Evolutionary conservation across 192 early-diverging fungal species (phyloP).

Genomic region (Obelidium mucronatum): DNA sequence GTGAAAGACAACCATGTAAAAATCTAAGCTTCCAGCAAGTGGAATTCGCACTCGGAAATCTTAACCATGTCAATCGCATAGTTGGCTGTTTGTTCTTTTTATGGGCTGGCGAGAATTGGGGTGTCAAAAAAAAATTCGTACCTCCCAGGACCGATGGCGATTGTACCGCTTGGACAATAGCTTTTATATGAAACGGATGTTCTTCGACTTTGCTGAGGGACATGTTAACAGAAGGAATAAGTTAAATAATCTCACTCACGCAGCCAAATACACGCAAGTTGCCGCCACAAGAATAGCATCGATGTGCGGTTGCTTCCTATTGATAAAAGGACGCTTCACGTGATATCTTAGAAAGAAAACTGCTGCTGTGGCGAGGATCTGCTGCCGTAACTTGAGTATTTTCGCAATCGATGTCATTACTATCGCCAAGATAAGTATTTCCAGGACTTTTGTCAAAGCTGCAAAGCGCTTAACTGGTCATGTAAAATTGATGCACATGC

Average conservation of each 20-base stretch:
- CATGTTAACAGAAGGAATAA: background rate
- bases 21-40: conserved; percentile 91
- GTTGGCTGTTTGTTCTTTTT: background rate
- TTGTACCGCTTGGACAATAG: conserved; percentile 38
- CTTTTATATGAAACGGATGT: conserved; percentile 69
- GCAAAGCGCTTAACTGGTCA: background rate
- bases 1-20: conserved; percentile 87
- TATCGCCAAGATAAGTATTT: too few species aligned
- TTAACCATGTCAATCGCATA: conserved; percentile 70
- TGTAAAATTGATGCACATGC: conserved; percentile 2
- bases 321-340: conserved; percentile 67
- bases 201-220: conserved; percentile 83
- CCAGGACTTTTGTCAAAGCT: background rate
- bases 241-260: background rate
- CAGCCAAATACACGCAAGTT: conserved; percentile 85
- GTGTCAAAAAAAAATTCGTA: background rate
- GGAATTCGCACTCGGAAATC: conserved; percentile 93
- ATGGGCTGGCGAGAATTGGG: too few species aligned
- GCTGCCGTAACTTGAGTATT: conserved; percentile 57
- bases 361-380: conserved; percentile 81
- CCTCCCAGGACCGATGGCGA: conserved; percentile 4
- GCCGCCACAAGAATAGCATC: conserved; percentile 81
- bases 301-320: conserved; percentile 38
- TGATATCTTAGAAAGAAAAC: conserved; percentile 93
- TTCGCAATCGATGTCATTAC: conserved; percentile 15